Conservation (phyloP, 371 early-diverging fungal species). For the Chytridiales sp. region DNA sequence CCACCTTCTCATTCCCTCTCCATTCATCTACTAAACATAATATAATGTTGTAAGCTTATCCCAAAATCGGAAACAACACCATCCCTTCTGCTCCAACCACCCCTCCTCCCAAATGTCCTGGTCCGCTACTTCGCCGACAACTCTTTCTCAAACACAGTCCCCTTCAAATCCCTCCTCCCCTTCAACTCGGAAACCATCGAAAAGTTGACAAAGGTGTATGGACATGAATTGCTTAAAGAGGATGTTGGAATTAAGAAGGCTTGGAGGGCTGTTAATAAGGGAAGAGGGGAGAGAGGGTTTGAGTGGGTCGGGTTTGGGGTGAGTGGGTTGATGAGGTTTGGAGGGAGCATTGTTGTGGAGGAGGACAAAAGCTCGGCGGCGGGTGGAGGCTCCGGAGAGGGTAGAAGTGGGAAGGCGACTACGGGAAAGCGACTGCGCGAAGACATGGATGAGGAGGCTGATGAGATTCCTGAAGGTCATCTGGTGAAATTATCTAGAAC, state of each 20-base stretch:
- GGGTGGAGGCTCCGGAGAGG: too few species aligned
- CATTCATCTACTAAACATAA: neutral
- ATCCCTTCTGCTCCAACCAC: neutral
- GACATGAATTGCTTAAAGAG: neutral
- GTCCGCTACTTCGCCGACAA: conserved; percentile 17
- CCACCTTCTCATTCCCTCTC: neutral
- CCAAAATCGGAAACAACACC: conserved; percentile 7
- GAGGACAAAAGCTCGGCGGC: too few species aligned
- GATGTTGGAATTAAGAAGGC: conserved; percentile 4
- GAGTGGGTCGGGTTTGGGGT: conserved; percentile 5
- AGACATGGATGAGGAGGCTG: conserved; percentile 11
- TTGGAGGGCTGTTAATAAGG: neutral
- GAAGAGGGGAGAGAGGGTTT: neutral
- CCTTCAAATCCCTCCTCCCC: neutral
- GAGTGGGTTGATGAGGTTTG: conserved; percentile 3
- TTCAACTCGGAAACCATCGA: conserved; percentile 4
- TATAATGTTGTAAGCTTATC: conserved; percentile 6
- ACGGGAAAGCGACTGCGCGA: too few species aligned
- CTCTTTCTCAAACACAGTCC: neutral
- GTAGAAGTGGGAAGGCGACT: too few species aligned
- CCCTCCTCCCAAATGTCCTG: conserved; percentile 4
- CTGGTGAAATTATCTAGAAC: too few species aligned
- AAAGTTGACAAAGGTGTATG: neutral
- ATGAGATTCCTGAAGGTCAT: neutral
- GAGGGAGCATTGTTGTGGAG: neutral